These are phyloP conservation scores for Lactifluus subvellereus DNA, from an alignment of 768 basidiomycete genomes.

Conservation along the genomic window DNA sequence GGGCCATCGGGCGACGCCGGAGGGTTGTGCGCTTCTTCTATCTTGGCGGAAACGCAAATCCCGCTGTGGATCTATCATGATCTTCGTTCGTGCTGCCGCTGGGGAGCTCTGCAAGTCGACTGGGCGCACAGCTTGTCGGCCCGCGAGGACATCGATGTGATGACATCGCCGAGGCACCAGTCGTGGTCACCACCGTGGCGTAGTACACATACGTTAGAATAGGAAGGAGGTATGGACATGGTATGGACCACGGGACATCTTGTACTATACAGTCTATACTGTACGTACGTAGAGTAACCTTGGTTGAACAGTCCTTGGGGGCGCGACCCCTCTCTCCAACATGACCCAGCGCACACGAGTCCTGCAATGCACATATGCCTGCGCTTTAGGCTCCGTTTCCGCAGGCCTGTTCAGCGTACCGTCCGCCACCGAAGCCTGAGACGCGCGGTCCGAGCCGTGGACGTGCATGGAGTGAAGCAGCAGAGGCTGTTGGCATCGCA, in stretches of 20 bases:
- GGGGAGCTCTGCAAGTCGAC: constrained; percentile 29
- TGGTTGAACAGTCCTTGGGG: too few relatives aligned
- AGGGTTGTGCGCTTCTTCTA: not conserved
- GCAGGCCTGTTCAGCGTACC: constrained; percentile 12
- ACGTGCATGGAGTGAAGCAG: constrained; percentile 44
- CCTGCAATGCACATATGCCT: constrained; percentile 35
- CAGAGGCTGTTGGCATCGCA: constrained; percentile 51
- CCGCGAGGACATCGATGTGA: constrained; percentile 32
- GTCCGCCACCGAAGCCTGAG: not conserved
- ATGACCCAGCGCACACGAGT: constrained; percentile 42
- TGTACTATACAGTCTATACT: too few relatives aligned
- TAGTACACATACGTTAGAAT: constrained; percentile 38
- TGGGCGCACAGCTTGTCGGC: constrained; percentile 36
- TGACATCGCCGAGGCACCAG: constrained; percentile 39
- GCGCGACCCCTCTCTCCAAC: too few relatives aligned
- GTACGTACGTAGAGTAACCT: too few relatives aligned
- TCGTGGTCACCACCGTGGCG: constrained; percentile 29
- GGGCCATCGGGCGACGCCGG: not conserved
- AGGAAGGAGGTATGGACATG: too few relatives aligned
- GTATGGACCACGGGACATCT: too few relatives aligned
- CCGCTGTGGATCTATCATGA: constrained; percentile 23
- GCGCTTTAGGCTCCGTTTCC: constrained; percentile 16
- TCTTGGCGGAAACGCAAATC: constrained; percentile 9
- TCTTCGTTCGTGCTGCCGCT: constrained; percentile 17
- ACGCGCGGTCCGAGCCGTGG: constrained; percentile 12